Percentiles rank a stretch among this genome's conserved stretches.
Conservation (phyloP, 2,329 filamentous ascomycete species). For the Aspergillus vadensis region DNA sequence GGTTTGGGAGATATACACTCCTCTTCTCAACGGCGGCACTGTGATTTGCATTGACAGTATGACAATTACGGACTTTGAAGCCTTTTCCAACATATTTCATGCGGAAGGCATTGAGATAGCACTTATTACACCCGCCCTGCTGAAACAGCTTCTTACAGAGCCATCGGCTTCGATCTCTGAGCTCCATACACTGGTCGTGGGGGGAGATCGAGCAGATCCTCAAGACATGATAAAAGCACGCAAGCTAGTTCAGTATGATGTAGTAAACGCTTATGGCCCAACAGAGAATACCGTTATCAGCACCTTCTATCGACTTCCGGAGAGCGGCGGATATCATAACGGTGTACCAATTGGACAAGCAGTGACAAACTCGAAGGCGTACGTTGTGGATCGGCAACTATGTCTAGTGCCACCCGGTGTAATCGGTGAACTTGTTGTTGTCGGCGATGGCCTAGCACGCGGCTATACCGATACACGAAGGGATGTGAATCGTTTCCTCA, state of each 20-base stretch:
- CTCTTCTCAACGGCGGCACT: conserved; percentile 5
- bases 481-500: neutral
- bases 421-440: conserved; percentile 6
- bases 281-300: conserved; percentile 4
- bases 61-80: neutral
- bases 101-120: neutral
- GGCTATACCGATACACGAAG: neutral
- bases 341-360: neutral
- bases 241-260: neutral
- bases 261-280: conserved; percentile 3
- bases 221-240: neutral
- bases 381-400: neutral
- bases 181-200: conserved; percentile 3
- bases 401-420: neutral
- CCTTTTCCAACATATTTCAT: neutral
- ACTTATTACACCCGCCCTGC: neutral
- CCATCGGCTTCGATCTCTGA: neutral
- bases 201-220: conserved; percentile 9
- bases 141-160: neutral
- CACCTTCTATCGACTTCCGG: neutral
- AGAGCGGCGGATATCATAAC: neutral
- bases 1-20: neutral
- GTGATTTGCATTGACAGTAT: neutral
- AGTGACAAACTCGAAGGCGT: neutral
- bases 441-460: neutral